phyloP scores from a whole-genome alignment of 164 flowering plant genomes.

The Euptelea pleiosperma region DNA sequence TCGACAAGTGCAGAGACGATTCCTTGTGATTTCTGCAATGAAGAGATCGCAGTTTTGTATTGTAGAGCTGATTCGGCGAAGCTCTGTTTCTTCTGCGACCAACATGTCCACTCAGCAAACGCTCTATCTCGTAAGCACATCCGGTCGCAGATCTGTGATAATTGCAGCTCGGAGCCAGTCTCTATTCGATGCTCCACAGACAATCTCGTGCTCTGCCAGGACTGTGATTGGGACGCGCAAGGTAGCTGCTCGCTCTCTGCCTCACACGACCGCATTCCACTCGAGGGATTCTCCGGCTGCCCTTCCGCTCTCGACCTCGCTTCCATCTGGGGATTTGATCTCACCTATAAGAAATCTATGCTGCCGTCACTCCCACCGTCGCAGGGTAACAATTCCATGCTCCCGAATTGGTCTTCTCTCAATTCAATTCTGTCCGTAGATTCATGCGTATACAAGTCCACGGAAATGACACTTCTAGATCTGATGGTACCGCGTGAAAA shows the following conservation, averaged over 20 bases:
- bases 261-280: conserved; percentile 36
- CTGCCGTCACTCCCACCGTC: conserved; percentile 6
- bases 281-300: conserved; percentile 67
- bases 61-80: conserved; percentile 84
- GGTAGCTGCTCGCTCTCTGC: conserved; percentile 44
- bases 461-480: conserved; percentile 30
- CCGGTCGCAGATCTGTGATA: conserved; percentile 67
- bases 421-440: conserved; percentile 12
- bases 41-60: conserved; percentile 51
- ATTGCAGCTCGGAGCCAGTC: conserved; percentile 52
- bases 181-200: conserved; percentile 50
- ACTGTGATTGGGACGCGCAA: conserved; percentile 73
- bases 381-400: background rate
- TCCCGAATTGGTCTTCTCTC: conserved; percentile 16
- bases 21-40: conserved; percentile 64
- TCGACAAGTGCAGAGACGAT: background rate
- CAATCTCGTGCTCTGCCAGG: conserved; percentile 50
- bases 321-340: conserved; percentile 51
- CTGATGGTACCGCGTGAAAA: conserved; percentile 45
- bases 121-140: conserved; percentile 56
- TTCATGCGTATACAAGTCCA: conserved; percentile 17
- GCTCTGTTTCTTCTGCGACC: conserved; percentile 69
- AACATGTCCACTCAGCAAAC: conserved; percentile 71
- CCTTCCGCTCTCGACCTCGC: conserved; percentile 55
- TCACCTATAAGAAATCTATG: conserved; percentile 19